Evolutionary conservation across 2,329 filamentous ascomycete species (phyloP), one percentile per base, ranked within the genome.

Genomic region (Lachnum nothofagi): DNA sequence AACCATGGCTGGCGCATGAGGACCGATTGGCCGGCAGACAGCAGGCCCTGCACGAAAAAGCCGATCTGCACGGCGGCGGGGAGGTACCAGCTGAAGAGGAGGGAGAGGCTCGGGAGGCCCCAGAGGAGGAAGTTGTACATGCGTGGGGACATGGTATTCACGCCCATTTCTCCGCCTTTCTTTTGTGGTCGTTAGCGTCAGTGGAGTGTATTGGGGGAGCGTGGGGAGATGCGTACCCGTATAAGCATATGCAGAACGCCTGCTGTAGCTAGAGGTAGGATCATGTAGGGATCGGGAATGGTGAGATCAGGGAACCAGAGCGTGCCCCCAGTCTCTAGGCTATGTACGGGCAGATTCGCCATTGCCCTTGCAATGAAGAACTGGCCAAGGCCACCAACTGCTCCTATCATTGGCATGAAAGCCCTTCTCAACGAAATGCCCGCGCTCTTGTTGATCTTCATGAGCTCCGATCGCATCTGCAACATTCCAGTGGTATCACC

Each of bases 231-330:
- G 16, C 60, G 35, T 52, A 65, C 63, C 24, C 49, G 60, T n/a
- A 65, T 41, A 17, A 65, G 46, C 37, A 35, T 43, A 80, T 76
- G 23, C 72, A 57, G 57, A 76, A 78, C 67, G 86, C 76, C 46
- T 80, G 82, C 76, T 3, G 82, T 80, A 1, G 75, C 49, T 2
- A 80, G 54, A 1, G 93, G 93, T 25, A 97, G 70, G 34, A 93
- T 66, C 59, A 80, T 91, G 60, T 76, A 84, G 0, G 93, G 91
- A 67, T 98, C 93, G 2, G 79, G 67, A 19, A 82, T 64, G 0
- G 88, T 84, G 54, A 98, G 68, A 66, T 97, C 86, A 1, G 72
- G 69, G 57, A 97, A 79, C 93, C 93, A 98, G 34, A 83, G 69
- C 29, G 83, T 69, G 2, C 87, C 84, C 25, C 86, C 87, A 1